Base-by-base conservation (phyloP, 225 moss, liverwort and hornwort species). In the Physcomitrellopsis africana region DNA sequence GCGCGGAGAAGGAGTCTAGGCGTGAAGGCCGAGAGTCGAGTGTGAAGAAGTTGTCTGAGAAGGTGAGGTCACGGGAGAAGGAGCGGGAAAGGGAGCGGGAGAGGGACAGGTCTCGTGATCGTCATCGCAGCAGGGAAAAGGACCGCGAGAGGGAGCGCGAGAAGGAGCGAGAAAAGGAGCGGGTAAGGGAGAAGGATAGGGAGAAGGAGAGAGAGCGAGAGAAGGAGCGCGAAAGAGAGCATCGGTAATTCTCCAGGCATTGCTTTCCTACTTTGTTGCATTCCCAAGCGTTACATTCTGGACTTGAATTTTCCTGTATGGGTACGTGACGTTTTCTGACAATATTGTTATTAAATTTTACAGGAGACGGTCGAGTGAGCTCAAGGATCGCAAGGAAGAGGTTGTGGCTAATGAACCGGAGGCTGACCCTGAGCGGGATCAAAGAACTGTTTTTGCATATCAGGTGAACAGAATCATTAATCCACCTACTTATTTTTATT, bases 371-470 rank as follows among this genome's bases (percentile, higher is more conserved):
- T 92, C 94, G 26, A 89, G 93, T 74, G 99, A 99, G 76, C 87
- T 92, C 7, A 99, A 99, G 83, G 99, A 99, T 62, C 89, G 90
- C 3, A 95, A 95, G 83, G 93, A 95, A 43, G 99, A 99, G 58
- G 79, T 90, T 71, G 92, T 85, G 54, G 76, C 87, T 65, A 85
- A 89, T 69, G 99, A 99, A 85, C 99, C 99, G 9, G 99, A 99
- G 70, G 99, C 99, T 74, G 99, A 99, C 51, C 99, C 99, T 37
- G 99, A 99, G 77, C 92, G 99, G 76, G 99, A 99, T 78, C 99
- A 99, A 70, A 83, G 99, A 51, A 99, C 99, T 18, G 99, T 99
- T 53, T 99, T 99, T 12, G 99, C 99, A 20, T 99, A 99, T 79
- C 99, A 99, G 95, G 99, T 99, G 80, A 82, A 56, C 48, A 57